Evolutionary conservation across 768 basidiomycete genomes (phyloP).

Genomic region (Hydnomerulius pinastri): DNA sequence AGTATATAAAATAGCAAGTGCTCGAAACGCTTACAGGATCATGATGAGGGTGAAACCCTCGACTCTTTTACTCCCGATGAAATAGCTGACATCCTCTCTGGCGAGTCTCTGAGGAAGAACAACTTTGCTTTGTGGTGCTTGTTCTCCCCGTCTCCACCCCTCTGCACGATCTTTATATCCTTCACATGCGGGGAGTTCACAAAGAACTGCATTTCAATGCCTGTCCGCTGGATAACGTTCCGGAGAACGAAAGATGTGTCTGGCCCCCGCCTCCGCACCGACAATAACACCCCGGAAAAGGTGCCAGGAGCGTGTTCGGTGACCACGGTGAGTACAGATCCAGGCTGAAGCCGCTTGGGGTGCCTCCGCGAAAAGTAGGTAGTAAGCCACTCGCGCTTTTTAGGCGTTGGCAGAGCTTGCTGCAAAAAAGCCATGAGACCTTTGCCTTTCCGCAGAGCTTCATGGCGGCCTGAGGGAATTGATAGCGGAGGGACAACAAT

Average conservation of each 20-base stretch:
- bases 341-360: slow-evolving; percentile 68
- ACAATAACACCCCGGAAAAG: slow-evolving; percentile 89
- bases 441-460: slow-evolving; percentile 61
- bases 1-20: slow-evolving; percentile 3
- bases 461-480: slow-evolving; percentile 37
- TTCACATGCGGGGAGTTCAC: slow-evolving; percentile 85
- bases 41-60: slow-evolving; percentile 5
- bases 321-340: slow-evolving; percentile 83
- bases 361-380: slow-evolving; percentile 74
- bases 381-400: slow-evolving; percentile 68
- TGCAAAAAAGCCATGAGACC: slow-evolving; percentile 78
- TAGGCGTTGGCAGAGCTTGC: slow-evolving; percentile 61
- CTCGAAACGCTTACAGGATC: slow-evolving; percentile 17
- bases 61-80: slow-evolving; percentile 43
- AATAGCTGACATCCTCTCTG: slow-evolving; percentile 83
- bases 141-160: slow-evolving; percentile 49
- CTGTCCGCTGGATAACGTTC: slow-evolving; percentile 88
- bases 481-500: slow-evolving; percentile 51
- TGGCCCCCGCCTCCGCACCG: slow-evolving; percentile 77
- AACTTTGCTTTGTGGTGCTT: slow-evolving; percentile 76
- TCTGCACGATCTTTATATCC: slow-evolving; percentile 78
- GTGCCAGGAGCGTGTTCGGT: slow-evolving; percentile 75
- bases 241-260: slow-evolving; percentile 89
- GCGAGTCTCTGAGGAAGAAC: slow-evolving; percentile 79
- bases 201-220: slow-evolving; percentile 92